These are phyloP conservation scores for Simplicillium sp. DNA, from an alignment of 2,329 filamentous ascomycete species.

Conservation along the genomic window DNA sequence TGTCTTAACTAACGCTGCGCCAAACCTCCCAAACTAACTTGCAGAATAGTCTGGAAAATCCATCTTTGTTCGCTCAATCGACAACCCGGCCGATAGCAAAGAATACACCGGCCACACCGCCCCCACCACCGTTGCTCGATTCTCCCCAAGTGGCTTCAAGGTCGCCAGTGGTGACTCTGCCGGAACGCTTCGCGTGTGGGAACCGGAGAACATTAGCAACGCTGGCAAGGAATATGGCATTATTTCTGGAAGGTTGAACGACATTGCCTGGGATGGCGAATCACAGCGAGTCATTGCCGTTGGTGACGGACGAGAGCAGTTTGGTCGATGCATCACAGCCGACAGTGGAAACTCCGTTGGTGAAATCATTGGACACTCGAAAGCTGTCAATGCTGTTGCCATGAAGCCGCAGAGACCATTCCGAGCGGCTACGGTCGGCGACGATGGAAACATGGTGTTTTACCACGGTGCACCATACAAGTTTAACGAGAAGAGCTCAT, in stretches of 20 bases:
- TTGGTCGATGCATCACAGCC: slow-evolving; percentile 86
- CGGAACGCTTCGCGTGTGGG: slow-evolving; percentile 85
- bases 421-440: slow-evolving; percentile 80
- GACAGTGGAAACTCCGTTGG: slow-evolving; percentile 95
- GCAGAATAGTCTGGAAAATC: slow-evolving; percentile 76
- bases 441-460: slow-evolving; percentile 85
- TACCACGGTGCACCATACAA: slow-evolving; percentile 94
- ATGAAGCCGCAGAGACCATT: slow-evolving; percentile 86
- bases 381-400: slow-evolving; percentile 82
- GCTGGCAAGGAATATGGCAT: slow-evolving; percentile 94
- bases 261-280: slow-evolving; percentile 95
- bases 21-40: neutral
- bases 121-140: slow-evolving; percentile 83
- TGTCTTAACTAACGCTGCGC: neutral
- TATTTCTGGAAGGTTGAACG: slow-evolving; percentile 89
- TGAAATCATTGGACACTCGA: slow-evolving; percentile 85
- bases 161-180: slow-evolving; percentile 83
- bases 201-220: slow-evolving; percentile 71
- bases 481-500: slow-evolving; percentile 73
- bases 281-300: slow-evolving; percentile 94
- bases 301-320: slow-evolving; percentile 87
- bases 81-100: slow-evolving; percentile 72
- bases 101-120: slow-evolving; percentile 91
- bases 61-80: slow-evolving; percentile 90
- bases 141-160: slow-evolving; percentile 91